Evolutionary conservation across 179 eudicot species (phyloP), one percentile per base, ranked within the genome.

Genomic region (Silene noctiflora): DNA sequence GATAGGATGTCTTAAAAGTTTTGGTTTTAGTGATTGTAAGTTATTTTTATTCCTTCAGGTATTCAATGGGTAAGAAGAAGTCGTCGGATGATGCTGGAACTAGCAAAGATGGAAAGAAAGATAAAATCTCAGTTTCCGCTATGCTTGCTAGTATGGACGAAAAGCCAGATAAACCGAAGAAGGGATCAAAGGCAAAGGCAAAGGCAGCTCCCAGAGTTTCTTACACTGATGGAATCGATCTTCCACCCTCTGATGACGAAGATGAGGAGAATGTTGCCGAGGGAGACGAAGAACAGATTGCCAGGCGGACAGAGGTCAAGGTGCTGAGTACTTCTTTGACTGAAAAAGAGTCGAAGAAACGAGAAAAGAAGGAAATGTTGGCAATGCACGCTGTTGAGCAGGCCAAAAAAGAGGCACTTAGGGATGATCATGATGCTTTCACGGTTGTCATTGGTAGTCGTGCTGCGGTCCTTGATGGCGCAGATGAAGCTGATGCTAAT

Each of bases 391-490:
- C 91, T 75, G 88, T 77, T 27, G 91, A 81, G 76, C 61, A 64
- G 35, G 91, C 91, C 10, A 91, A 82, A 81, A 77, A 81, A 24
- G 90, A 88, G 84, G 97, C 91, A 11, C 84, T 92, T 19, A 89
- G 44, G 85, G 97, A 92, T 76, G 96, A 92, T 80, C 93, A 44
- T 56, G 96, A 92, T 87, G 97, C 96, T 2, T 92, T 93, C 55
- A 82, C 83, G 16, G 85, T 84, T 25, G 87, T 81, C 55, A 89
- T 92, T 78, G 97, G 95, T 64, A 87, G 88, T 74, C 82, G 88
- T 73, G 91, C 95, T 74, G 79, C 94, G 14, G 86, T 83, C 60
- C 91, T 91, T 21, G 95, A 90, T 14, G 91, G 95, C 17, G 91
- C 87, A 67, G 91, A 83, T 82, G 96, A 89, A 31, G 96, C 96